phyloP scores from a whole-genome alignment of 768 basidiomycete genomes.

The Pisolithus tinctorius region DNA sequence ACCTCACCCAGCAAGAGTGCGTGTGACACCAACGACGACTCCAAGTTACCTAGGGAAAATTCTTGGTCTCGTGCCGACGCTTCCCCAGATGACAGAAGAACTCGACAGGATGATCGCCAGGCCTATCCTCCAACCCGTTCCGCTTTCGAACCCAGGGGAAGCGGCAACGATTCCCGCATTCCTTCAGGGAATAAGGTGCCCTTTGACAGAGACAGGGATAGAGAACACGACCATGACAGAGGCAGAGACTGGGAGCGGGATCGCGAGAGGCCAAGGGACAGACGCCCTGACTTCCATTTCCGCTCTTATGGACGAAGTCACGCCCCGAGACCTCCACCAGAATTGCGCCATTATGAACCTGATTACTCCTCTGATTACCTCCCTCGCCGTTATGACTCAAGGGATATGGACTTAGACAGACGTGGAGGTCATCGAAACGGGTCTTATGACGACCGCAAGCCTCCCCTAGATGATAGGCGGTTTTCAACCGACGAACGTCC shows the following conservation, averaged over 20 bases:
- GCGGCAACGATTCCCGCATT: conserved; percentile 12
- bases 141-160: conserved; percentile 9
- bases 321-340: conserved; percentile 37
- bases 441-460: conserved; percentile 18
- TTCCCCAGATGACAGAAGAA: conserved; percentile 25
- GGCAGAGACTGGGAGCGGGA: conserved; percentile 29
- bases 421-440: conserved; percentile 16
- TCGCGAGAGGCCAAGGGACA: conserved; percentile 26
- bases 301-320: conserved; percentile 35
- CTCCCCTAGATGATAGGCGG: conserved; percentile 26
- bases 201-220: conserved; percentile 29
- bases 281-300: conserved; percentile 31
- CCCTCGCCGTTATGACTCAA: conserved; percentile 28
- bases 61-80: conserved; percentile 26
- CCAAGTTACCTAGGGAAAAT: conserved; percentile 15
- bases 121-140: conserved; percentile 7
- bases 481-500: conserved; percentile 25
- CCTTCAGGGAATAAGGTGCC: conserved; percentile 25
- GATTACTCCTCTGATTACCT: conserved; percentile 30
- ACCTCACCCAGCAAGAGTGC: conserved; percentile 18
- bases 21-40: conserved; percentile 24
- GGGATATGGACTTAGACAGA: conserved; percentile 21
- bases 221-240: conserved; percentile 27
- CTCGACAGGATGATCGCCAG: conserved; percentile 18
- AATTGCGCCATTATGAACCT: conserved; percentile 43